Evolutionary conservation across 805 yeast species (phyloP).

Genomic region (Blastobotrys muscicola): DNA sequence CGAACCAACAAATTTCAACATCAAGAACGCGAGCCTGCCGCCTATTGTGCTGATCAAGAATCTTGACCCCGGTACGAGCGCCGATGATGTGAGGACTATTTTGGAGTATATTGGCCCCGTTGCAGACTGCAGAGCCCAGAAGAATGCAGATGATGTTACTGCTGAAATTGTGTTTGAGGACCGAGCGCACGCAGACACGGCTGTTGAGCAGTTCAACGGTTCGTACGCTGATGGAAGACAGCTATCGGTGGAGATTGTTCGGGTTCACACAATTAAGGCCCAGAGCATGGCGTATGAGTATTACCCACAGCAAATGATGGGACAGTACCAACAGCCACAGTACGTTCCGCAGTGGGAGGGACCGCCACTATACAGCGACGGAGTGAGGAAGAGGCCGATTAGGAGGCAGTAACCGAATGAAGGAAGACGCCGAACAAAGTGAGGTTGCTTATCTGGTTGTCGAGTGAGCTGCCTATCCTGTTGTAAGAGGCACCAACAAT

Average conservation of each 20-base stretch:
- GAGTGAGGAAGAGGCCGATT: conserved; percentile 3
- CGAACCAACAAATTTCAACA: not conserved
- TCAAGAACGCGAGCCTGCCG: conserved; percentile 16
- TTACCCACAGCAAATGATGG: not conserved
- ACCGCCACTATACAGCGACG: conserved; percentile 15
- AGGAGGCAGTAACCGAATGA: conserved; percentile 2
- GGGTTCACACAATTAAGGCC: conserved; percentile 12
- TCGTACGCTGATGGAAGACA: conserved; percentile 41
- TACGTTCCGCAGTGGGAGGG: conserved; percentile 11
- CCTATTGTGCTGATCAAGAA: conserved; percentile 23
- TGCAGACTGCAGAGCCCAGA: conserved; percentile 14
- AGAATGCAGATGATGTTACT: conserved; percentile 10
- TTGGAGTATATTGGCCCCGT: conserved; percentile 19
- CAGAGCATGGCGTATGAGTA: not conserved
- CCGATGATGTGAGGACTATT: conserved; percentile 23
- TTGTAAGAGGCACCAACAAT: no score
- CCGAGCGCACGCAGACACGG: conserved; percentile 25
- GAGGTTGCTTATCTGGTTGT: not conserved
- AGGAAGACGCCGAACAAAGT: not conserved
- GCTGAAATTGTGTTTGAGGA: conserved; percentile 24
- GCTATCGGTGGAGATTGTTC: conserved; percentile 27
- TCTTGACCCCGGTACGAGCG: conserved; percentile 26
- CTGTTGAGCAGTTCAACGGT: conserved; percentile 30
- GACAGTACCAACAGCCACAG: conserved; percentile 1
- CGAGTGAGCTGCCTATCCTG: no score